Evolutionary conservation across 371 early-diverging fungal genomes (phyloP), one percentile per base, ranked within the genome.

Genomic region (Edhazardia aedis): DNA sequence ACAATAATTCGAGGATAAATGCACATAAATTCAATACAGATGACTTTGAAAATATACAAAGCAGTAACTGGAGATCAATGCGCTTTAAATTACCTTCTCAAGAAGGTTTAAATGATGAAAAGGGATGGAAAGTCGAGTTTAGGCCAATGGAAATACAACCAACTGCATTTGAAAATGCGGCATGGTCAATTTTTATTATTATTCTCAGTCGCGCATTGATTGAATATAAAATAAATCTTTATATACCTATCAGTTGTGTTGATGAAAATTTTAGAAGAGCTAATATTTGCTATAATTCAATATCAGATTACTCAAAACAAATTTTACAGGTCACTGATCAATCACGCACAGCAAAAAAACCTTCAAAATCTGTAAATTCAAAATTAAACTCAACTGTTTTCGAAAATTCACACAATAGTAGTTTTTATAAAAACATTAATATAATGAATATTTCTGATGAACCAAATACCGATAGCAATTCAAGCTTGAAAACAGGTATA

Each of bases 1-100:
- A 33, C 14, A 33, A 14, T 33, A 33, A 33, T 33, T 9, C 7
- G 9, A 33, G 33, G 7, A 14, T 0, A 9, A 33, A 33, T 33
- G 33, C 9, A 9, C 7, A 7, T 33, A 33, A 33, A 14, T 33
- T 9, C 14, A 33, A 7, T 33, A 33, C 33, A 9, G 61, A 61
- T 37, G 64, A 68, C 45, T 68, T 68, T 62, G 62, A 85, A 76
- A 92, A 93, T 70, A 77, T 95, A 45, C 92, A 95, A 76, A 85
- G 85, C 21, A 92, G 92, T 47, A 95, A 95, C 70, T 95, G 96
- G 96, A 88, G 93, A 73, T 85, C 88, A 9, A 82, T 91, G 78
- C 79, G 96, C 11, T 90, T 95, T 76, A 95, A 95, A 74, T 86
- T 88, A 22, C 94, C 93, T 16, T 85, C 88, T 29, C 3, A 39